Evolutionary conservation across 2,329 filamentous ascomycete genomes (phyloP).

Genomic region (Fusarium sp.): DNA sequence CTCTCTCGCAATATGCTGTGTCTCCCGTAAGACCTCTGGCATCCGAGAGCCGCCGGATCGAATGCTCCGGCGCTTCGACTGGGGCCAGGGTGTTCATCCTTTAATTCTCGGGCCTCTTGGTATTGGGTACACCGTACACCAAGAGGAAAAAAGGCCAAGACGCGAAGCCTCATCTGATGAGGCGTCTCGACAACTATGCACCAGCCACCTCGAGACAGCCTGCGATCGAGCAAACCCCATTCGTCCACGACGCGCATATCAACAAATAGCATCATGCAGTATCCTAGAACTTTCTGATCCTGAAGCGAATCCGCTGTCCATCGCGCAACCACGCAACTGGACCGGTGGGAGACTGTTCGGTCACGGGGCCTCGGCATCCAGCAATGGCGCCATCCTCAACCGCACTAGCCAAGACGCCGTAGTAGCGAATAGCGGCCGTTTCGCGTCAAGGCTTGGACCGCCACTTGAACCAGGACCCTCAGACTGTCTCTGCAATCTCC

Average conservation of each 20-base stretch:
- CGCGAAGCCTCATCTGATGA: neutral
- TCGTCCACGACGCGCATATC: slow-evolving; percentile 12
- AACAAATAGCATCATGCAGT: slow-evolving; percentile 1
- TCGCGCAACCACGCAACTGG: neutral
- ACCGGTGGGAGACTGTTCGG: neutral
- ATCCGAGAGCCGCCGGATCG: slow-evolving; percentile 13
- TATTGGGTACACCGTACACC: neutral
- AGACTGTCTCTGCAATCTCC: slow-evolving; percentile 2
- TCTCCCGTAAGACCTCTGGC: slow-evolving; percentile 2
- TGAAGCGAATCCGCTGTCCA: neutral
- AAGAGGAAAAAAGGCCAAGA: neutral
- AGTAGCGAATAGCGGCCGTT: slow-evolving; percentile 30
- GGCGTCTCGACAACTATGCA: slow-evolving; percentile 5
- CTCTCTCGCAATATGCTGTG: slow-evolving; percentile 10
- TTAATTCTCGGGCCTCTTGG: neutral
- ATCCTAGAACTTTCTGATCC: neutral
- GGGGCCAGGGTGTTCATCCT: slow-evolving; percentile 5
- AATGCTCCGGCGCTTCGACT: slow-evolving; percentile 23
- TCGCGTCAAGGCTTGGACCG: slow-evolving; percentile 14
- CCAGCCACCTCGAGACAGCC: slow-evolving; percentile 23
- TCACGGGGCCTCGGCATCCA: neutral
- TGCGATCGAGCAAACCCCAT: slow-evolving; percentile 16
- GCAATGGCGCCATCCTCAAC: slow-evolving; percentile 15
- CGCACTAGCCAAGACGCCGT: slow-evolving; percentile 1
- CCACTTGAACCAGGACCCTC: slow-evolving; percentile 4